Evolutionary conservation across 2,329 filamentous ascomycete species (phyloP).

Genomic region (Teratosphaeria destructans): DNA sequence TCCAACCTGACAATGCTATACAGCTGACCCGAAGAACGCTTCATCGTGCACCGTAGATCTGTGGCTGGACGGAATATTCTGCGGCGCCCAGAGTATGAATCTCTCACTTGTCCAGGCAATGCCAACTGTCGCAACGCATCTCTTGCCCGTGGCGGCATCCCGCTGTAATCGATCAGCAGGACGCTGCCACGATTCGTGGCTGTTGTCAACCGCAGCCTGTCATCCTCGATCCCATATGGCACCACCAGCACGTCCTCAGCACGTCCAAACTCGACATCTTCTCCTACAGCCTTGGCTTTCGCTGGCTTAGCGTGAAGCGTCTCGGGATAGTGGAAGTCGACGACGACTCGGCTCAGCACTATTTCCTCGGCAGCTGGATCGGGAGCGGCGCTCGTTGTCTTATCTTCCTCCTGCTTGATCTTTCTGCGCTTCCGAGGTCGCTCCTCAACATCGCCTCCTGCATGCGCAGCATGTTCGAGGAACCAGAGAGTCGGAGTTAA

Average conservation of each 20-base stretch:
- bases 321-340: constrained; percentile 21
- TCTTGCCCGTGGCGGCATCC: constrained; percentile 7
- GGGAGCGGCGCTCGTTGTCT: background rate
- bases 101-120: constrained; percentile 7
- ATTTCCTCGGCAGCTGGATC: constrained; percentile 6
- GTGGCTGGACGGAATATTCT: constrained; percentile 2
- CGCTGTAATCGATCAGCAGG: constrained; percentile 14
- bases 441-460: constrained; percentile 6
- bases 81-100: background rate
- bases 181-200: constrained; percentile 9
- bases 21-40: constrained; percentile 13
- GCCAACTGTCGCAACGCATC: constrained; percentile 11
- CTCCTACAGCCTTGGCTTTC: constrained; percentile 4
- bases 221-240: constrained; percentile 9
- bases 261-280: constrained; percentile 14
- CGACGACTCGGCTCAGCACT: constrained; percentile 14
- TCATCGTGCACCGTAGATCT: constrained; percentile 11
- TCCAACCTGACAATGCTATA: constrained; percentile 19
- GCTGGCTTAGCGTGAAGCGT: constrained; percentile 6
- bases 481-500: constrained; percentile 23
- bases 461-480: constrained; percentile 13
- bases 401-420: background rate
- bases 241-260: constrained; percentile 10
- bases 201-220: constrained; percentile 12
- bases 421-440: constrained; percentile 18